phyloP scores from a whole-genome alignment of 768 basidiomycete species.

The Suillus clintonianus region DNA sequence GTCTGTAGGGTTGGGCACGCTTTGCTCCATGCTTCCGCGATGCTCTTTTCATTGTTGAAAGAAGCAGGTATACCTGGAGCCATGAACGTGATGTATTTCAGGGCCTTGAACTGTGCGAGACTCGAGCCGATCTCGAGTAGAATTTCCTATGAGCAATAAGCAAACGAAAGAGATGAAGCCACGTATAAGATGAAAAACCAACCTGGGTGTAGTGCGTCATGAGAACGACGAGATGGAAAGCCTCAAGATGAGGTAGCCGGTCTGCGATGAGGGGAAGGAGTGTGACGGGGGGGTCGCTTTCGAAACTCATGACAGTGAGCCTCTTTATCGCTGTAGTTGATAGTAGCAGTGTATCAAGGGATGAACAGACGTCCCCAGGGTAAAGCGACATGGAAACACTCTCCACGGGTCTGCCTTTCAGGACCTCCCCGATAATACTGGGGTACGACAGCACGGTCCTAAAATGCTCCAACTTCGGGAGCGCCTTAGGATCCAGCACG shows the following conservation, averaged over 20 bases:
- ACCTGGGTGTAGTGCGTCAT: conserved; percentile 50
- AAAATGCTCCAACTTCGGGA: conserved; percentile 51
- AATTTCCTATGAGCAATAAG: conserved; percentile 34
- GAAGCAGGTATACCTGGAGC: conserved; percentile 33
- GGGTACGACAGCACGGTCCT: conserved; percentile 58
- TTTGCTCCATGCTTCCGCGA: conserved; percentile 56
- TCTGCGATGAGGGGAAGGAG: conserved; percentile 50
- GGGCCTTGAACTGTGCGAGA: conserved; percentile 44
- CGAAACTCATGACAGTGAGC: conserved; percentile 62
- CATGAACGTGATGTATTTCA: conserved; percentile 62
- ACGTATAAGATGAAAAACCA: conserved; percentile 21
- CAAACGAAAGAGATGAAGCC: too few species aligned
- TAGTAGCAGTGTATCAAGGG: conserved; percentile 46
- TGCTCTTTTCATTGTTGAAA: conserved; percentile 45
- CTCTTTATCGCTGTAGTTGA: conserved; percentile 44
- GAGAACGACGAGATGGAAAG: conserved; percentile 61
- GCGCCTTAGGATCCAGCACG: conserved; percentile 38
- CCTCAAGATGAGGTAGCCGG: conserved; percentile 53
- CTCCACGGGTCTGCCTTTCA: conserved; percentile 50
- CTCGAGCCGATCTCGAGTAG: conserved; percentile 42
- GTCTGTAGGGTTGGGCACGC: conserved; percentile 64
- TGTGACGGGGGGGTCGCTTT: conserved; percentile 43
- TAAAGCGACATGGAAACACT: conserved; percentile 56
- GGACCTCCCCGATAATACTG: conserved; percentile 43
- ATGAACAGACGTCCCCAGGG: conserved; percentile 36